Conservation (phyloP, 495 filamentous ascomycete genomes). For the Aspergillus sclerotioniger region DNA sequence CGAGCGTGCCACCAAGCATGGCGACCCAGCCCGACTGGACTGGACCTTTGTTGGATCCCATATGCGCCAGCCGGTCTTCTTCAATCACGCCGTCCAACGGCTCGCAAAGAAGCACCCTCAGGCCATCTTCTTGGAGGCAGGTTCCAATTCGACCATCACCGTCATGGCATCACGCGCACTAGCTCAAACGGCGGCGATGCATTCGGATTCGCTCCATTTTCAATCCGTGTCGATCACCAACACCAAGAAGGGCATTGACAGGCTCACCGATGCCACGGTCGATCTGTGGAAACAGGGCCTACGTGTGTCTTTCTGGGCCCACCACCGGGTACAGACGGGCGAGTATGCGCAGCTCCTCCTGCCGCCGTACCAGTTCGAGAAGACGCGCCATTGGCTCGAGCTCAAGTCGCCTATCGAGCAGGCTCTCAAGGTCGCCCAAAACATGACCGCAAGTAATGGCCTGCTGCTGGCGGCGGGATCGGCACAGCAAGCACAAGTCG, state of each 20-base stretch:
- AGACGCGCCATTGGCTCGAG: slow-evolving; percentile 39
- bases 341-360: slow-evolving; percentile 34
- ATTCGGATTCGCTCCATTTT: slow-evolving; percentile 28
- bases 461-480: neutral
- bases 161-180: slow-evolving; percentile 40
- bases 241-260: slow-evolving; percentile 18
- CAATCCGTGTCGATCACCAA: slow-evolving; percentile 38
- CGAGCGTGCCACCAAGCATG: slow-evolving; percentile 25
- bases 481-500: neutral
- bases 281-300: slow-evolving; percentile 47
- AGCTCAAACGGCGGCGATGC: neutral
- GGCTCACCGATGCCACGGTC: slow-evolving; percentile 37
- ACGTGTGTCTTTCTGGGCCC: slow-evolving; percentile 43
- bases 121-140: slow-evolving; percentile 49
- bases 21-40: slow-evolving; percentile 32
- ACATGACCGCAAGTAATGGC: neutral
- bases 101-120: slow-evolving; percentile 28
- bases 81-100: slow-evolving; percentile 43
- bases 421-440: neutral
- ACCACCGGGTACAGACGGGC: slow-evolving; percentile 32
- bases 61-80: slow-evolving; percentile 50
- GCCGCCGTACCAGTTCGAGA: slow-evolving; percentile 55
- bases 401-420: neutral
- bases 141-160: slow-evolving; percentile 43
- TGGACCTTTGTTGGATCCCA: slow-evolving; percentile 42